These are phyloP conservation scores for Sedum album DNA, from an alignment of 164 flowering plant genomes.

Conservation along the genomic window DNA sequence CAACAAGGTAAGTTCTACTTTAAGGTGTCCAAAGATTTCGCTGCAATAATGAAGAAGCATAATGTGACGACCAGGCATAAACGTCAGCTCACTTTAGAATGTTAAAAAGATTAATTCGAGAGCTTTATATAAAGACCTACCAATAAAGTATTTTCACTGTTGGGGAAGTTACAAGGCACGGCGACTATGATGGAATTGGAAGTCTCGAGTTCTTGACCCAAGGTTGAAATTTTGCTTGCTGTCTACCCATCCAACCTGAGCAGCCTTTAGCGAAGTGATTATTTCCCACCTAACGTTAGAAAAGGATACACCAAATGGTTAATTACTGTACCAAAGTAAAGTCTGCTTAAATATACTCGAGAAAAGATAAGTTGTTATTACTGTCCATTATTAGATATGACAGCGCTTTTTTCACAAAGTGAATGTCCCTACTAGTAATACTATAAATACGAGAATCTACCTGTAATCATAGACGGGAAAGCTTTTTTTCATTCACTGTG, in stretches of 20 bases:
- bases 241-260: constrained; percentile 1
- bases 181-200: neutral
- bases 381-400: neutral
- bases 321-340: neutral
- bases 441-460: constrained; percentile 5
- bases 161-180: neutral
- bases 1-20: constrained; percentile 1
- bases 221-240: neutral
- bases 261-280: neutral
- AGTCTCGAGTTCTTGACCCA: neutral
- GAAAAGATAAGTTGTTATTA: neutral
- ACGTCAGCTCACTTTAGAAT: neutral
- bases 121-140: neutral
- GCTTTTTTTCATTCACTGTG: constrained; percentile 3
- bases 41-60: constrained; percentile 6
- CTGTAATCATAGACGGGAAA: neutral
- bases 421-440: neutral
- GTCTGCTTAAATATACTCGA: neutral
- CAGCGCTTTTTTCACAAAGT: neutral
- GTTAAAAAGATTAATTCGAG: neutral
- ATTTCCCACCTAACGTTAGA: neutral
- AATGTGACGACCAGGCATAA: constrained; percentile 3
- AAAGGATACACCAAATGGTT: neutral
- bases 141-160: neutral
- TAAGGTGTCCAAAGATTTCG: neutral